Evolutionary conservation across 352 stramenopile species (phyloP).

Genomic region (Plasmopara muralis): DNA sequence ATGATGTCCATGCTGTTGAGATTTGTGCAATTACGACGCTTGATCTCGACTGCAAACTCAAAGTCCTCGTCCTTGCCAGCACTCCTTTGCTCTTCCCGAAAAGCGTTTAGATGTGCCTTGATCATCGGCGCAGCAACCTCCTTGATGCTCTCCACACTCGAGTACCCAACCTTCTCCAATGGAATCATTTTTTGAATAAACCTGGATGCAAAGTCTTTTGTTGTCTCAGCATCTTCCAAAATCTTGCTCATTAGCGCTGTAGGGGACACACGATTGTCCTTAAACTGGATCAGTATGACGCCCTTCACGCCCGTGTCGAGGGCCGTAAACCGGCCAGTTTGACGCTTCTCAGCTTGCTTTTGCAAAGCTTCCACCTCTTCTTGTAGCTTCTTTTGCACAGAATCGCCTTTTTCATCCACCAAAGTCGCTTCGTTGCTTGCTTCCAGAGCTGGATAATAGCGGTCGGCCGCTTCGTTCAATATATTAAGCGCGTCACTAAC

Average conservation of each 20-base stretch:
- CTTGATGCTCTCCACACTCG: conserved; percentile 55
- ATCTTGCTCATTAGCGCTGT: conserved; percentile 48
- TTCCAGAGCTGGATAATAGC: conserved; percentile 40
- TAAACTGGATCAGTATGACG: conserved; percentile 59
- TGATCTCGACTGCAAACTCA: conserved; percentile 62
- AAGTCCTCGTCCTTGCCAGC: conserved; percentile 21
- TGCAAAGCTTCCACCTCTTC: conserved; percentile 63
- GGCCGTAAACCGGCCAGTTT: conserved; percentile 61
- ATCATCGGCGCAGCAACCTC: conserved; percentile 51
- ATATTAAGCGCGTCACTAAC: conserved; percentile 68
- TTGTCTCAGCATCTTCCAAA: conserved; percentile 50
- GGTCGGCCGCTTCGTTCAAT: conserved; percentile 66
- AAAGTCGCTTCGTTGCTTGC: conserved; percentile 15
- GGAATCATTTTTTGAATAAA: conserved; percentile 74
- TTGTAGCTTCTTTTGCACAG: conserved; percentile 59
- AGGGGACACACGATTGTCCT: conserved; percentile 42
- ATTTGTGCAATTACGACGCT: conserved; percentile 70
- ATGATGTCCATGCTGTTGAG: conserved; percentile 72
- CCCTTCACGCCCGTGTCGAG: conserved; percentile 72
- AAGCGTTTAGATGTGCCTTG: conserved; percentile 31
- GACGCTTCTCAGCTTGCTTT: conserved; percentile 43
- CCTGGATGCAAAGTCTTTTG: conserved; percentile 65
- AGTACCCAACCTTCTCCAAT: conserved; percentile 62
- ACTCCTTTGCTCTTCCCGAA: conserved; percentile 20
- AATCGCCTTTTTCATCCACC: conserved; percentile 20